Conservation (phyloP, 202 grass and related monocot species). For the Eragrostis tef region DNA sequence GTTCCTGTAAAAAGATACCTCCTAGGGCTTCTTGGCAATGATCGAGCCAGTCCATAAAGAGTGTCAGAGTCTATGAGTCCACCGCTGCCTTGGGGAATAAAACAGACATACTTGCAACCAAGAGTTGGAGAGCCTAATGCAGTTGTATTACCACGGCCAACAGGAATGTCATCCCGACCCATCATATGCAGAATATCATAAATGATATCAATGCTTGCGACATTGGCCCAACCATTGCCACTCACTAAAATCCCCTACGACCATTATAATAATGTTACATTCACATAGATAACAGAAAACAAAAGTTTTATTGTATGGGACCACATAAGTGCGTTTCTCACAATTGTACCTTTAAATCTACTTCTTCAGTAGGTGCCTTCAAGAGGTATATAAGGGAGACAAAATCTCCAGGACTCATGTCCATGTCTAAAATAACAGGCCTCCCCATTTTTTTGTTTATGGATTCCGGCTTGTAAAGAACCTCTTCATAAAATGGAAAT, state of each 20-base stretch:
- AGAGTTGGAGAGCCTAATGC: conserved; percentile 61
- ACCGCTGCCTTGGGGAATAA: conserved; percentile 78
- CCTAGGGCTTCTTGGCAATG: conserved; percentile 76
- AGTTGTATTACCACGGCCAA: conserved; percentile 67
- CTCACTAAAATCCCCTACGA: conserved; percentile 71
- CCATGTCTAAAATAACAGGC: conserved; percentile 71
- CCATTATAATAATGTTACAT: conserved; percentile 9
- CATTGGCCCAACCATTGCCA: conserved; percentile 77
- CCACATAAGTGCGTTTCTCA: neutral
- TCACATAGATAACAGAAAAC: neutral
- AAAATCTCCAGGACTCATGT: conserved; percentile 90
- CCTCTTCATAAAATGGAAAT: conserved; percentile 69
- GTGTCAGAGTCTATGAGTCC: conserved; percentile 78
- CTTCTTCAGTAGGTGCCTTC: conserved; percentile 70
- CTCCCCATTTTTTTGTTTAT: conserved; percentile 42
- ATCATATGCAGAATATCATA: conserved; percentile 88
- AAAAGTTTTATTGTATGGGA: conserved; percentile 9
- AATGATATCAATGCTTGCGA: conserved; percentile 64
- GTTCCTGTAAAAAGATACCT: conserved; percentile 51
- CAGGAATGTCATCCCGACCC: conserved; percentile 81
- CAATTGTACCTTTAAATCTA: conserved; percentile 70
- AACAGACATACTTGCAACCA: conserved; percentile 63
- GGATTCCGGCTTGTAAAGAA: conserved; percentile 51
- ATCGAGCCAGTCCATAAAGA: conserved; percentile 72
- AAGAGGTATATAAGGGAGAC: conserved; percentile 74